Evolutionary conservation across 202 grass and related monocot species (phyloP).

Genomic region (Saccharum hybrid): DNA sequence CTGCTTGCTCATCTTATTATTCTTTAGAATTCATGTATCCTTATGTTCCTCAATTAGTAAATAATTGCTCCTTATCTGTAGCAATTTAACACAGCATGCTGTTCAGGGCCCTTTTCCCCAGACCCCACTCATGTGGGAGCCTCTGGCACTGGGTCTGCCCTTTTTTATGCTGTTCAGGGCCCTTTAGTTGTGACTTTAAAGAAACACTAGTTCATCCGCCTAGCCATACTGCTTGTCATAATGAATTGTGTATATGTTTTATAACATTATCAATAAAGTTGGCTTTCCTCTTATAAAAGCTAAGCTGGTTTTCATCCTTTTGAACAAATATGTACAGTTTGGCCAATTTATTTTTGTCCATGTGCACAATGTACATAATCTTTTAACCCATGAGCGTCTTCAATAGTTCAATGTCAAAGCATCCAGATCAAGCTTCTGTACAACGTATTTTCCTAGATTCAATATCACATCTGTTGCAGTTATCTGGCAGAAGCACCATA

Average conservation of each 20-base stretch:
- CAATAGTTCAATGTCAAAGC: neutral
- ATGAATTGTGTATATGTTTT: neutral
- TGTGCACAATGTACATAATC: conserved; percentile 32
- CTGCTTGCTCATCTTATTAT: conserved; percentile 37
- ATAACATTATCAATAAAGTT: conserved; percentile 1
- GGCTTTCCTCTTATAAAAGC: neutral
- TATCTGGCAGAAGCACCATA: conserved; percentile 92
- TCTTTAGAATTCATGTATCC: neutral
- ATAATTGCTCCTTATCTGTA: conserved; percentile 19
- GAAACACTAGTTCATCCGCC: neutral
- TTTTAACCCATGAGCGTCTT: conserved; percentile 3
- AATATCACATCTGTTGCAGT: conserved; percentile 51
- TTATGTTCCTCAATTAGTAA: neutral
- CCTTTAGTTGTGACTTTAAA: neutral
- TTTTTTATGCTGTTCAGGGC: neutral
- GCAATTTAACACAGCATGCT: conserved; percentile 5
- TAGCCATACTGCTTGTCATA: neutral
- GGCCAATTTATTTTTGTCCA: conserved; percentile 21
- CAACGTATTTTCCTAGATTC: neutral
- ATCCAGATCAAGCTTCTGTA: conserved; percentile 16
- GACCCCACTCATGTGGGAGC: too few species aligned
- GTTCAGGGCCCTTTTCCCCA: neutral
- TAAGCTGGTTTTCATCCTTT: conserved; percentile 2
- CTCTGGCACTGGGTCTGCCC: too few species aligned
- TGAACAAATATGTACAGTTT: conserved; percentile 24